phyloP scores from a whole-genome alignment of 192 early-diverging fungal species.

The Dimargaris cristalligena region DNA sequence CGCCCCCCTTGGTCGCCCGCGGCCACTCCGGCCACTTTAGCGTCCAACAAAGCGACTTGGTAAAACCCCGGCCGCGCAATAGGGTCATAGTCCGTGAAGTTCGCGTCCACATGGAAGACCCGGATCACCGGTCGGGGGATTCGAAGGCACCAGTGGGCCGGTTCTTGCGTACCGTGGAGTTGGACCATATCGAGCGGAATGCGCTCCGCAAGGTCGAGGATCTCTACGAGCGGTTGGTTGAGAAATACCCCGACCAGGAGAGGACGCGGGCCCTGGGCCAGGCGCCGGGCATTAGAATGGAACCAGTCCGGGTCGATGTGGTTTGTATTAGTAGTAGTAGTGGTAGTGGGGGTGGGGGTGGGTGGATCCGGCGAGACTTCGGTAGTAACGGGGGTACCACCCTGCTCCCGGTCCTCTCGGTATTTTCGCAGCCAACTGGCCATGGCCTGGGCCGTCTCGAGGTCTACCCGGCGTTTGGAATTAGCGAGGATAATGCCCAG shows the following conservation, averaged over 20 bases:
- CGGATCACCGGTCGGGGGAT: constrained; percentile 77
- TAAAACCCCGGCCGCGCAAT: constrained; percentile 15
- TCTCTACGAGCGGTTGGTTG: constrained; percentile 63
- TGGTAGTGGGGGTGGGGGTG: constrained; percentile 12
- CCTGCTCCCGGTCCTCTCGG: background rate
- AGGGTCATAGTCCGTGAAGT: constrained; percentile 15
- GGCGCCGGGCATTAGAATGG: constrained; percentile 22
- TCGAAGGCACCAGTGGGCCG: constrained; percentile 37
- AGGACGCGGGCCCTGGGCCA: constrained; percentile 37
- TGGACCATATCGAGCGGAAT: constrained; percentile 82
- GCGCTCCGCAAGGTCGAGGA: constrained; percentile 38
- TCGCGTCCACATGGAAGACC: constrained; percentile 68
- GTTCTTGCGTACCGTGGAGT: constrained; percentile 79
- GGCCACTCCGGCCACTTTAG: constrained; percentile 35
- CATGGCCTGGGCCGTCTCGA: constrained; percentile 49
- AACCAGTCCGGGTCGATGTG: constrained; percentile 36
- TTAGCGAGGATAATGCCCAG: constrained; percentile 92
- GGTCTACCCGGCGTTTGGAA: constrained; percentile 57
- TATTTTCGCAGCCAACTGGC: constrained; percentile 40
- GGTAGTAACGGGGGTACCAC: background rate
- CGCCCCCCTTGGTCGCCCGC: constrained; percentile 55
- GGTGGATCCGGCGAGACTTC: background rate
- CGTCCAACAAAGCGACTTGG: constrained; percentile 34
- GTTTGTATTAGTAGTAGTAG: too few species aligned
- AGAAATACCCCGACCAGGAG: constrained; percentile 87